Evolutionary conservation across 2,329 filamentous ascomycete genomes (phyloP), one percentile per base, ranked within the genome.

Genomic region (Drechslerella coelobrocha): DNA sequence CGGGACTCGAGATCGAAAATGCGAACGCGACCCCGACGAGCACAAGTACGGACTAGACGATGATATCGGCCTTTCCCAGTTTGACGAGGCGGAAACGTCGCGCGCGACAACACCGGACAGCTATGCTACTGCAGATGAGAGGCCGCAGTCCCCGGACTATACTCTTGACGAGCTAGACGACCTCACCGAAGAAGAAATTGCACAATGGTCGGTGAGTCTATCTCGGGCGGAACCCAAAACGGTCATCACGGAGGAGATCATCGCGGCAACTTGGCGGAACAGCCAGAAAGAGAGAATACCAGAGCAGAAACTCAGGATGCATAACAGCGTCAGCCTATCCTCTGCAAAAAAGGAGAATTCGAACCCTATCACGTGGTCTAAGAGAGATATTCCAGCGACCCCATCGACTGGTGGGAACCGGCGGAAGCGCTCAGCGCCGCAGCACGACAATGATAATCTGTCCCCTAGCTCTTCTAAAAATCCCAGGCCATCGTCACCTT

Each of bases 1-100:
- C 65, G 65, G 57, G 52, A 56, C 51, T 59, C 57, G 57, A 69
- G 65, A 69, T 62, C 65, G 63, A 68, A 56, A 54, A 34, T 50
- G 34, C 60, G 54, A 61, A 21, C 29, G 37, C 57, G 45, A 34
- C 47, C 19, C 34, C 24, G 47, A 54, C 47, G 34, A 62, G 29
- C 37, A 50, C 47, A 26, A 57, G 31, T 69, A 62, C 43, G 57
- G 57, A 26, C n/a, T 69, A 69, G 57, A 69, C 24, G 21, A 69
- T 5, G 57, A 62, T 2, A 52, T 62, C 12, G 45, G 41, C 34
- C 21, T 54, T 6, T 26, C 41, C 10, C 45, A 47, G 45, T 14
- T 61, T 21, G 65, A 62, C 14, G n/a, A 14, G 14, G 50, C 55
- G n/a, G 41, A 41, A 23, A 31, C 21, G 10, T 27, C 52, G 17